These are phyloP conservation scores for Trichophyton rubrum DNA, from an alignment of 2,329 filamentous ascomycete genomes.

Conservation along the genomic window DNA sequence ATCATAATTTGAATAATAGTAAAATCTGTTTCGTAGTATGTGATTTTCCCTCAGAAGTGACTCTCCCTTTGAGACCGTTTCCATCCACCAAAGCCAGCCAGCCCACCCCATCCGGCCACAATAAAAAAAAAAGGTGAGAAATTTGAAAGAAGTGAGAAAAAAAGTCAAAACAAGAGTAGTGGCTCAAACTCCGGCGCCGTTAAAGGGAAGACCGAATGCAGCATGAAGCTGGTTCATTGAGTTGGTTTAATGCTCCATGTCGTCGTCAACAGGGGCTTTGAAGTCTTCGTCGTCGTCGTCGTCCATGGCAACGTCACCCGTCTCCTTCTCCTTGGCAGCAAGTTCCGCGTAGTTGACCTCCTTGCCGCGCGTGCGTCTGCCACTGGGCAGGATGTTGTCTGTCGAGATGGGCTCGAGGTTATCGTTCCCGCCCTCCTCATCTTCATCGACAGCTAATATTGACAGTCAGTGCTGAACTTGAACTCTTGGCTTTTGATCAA, in stretches of 20 bases:
- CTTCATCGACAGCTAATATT: constrained; percentile 48
- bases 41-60: no score
- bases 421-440: constrained; percentile 43
- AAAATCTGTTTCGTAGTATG: not conserved
- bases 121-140: not conserved
- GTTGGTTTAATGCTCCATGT: constrained; percentile 3
- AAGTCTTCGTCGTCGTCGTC: constrained; percentile 45
- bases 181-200: not conserved
- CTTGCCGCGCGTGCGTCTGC: constrained; percentile 79
- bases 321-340: constrained; percentile 68
- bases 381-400: constrained; percentile 69
- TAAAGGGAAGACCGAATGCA: not conserved
- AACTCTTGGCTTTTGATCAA: not conserved
- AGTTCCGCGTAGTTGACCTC: constrained; percentile 90
- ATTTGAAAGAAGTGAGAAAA: not conserved
- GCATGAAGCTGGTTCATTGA: not conserved
- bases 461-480: not conserved
- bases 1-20: no score
- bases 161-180: not conserved
- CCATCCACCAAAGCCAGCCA: not conserved
- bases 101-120: not conserved
- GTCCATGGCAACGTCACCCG: constrained; percentile 52
- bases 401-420: constrained; percentile 85
- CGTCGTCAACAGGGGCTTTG: constrained; percentile 24
- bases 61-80: not conserved